phyloP scores from a whole-genome alignment of 2,329 filamentous ascomycete genomes.

The Paraphoma sp. region DNA sequence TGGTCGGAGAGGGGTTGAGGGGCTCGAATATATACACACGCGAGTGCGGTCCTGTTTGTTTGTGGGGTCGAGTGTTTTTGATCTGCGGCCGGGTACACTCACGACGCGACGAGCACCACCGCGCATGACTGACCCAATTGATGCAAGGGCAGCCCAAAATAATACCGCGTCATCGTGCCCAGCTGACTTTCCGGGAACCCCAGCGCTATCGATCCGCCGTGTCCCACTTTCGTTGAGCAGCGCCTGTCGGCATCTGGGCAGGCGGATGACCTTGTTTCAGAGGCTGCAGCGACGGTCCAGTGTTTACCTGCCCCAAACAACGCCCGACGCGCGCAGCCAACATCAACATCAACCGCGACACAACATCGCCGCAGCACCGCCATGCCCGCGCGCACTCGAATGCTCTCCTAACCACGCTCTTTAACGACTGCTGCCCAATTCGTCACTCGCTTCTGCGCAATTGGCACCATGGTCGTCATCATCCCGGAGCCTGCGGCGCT shows the following conservation, averaged over 20 bases:
- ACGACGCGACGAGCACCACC: conserved; percentile 3
- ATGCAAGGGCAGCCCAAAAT: conserved; percentile 23
- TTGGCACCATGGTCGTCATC: conserved; percentile 77
- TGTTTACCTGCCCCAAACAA: conserved; percentile 1
- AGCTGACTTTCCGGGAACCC: conserved; percentile 15
- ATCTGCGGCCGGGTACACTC: conserved; percentile 16
- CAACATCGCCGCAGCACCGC: conserved; percentile 15
- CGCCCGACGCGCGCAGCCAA: background rate
- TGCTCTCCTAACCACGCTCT: conserved; percentile 8
- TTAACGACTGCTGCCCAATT: conserved; percentile 10
- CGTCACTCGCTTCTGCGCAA: conserved; percentile 41
- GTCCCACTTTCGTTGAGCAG: too few relatives aligned
- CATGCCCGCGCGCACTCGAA: conserved; percentile 29
- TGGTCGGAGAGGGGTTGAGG: background rate
- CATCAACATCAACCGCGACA: conserved; percentile 3
- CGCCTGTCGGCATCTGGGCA: too few relatives aligned
- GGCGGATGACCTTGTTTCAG: conserved; percentile 24
- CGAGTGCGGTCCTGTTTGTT: conserved; percentile 21
- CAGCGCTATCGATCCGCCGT: conserved; percentile 9
- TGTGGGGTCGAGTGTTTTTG: conserved; percentile 16
- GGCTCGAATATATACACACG: background rate
- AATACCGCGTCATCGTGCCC: conserved; percentile 10
- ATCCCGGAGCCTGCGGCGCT: conserved; percentile 77
- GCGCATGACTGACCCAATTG: conserved; percentile 11
- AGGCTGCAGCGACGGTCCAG: conserved; percentile 1